Conservation (phyloP, 2,329 filamentous ascomycete species). For the Pseudogymnoascus verrucosus region DNA sequence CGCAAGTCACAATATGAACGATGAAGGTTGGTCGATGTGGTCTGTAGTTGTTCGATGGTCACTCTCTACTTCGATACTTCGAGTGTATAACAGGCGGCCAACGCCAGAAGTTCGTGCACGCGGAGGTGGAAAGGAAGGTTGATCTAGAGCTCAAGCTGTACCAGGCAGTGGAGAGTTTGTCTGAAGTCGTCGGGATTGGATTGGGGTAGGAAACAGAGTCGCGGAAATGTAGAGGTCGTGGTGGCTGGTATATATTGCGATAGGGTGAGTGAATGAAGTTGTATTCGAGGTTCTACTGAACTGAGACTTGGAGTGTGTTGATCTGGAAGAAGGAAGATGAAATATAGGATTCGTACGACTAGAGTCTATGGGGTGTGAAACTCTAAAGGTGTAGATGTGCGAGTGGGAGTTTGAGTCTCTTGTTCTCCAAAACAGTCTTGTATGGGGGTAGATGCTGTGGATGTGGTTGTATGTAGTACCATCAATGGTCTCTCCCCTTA, state of each 20-base stretch:
- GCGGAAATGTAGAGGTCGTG: not conserved
- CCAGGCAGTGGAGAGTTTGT: not conserved
- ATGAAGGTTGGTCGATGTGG: not conserved
- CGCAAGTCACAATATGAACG: not conserved
- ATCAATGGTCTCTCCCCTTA: slow-evolving; percentile 3
- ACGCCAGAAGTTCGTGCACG: not conserved
- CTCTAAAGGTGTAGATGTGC: not conserved
- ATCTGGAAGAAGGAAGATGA: not conserved
- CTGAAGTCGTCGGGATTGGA: not conserved
- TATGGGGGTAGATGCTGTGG: not conserved
- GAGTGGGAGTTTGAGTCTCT: slow-evolving; percentile 1
- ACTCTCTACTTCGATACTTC: not conserved
- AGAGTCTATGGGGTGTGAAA: not conserved
- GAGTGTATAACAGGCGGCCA: not conserved
- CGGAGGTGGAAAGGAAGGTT: not conserved
- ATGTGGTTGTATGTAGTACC: not conserved
- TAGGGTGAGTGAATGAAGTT: not conserved
- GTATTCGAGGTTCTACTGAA: not conserved
- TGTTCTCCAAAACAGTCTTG: not conserved
- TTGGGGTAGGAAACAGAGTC: not conserved
- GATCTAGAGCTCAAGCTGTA: not conserved
- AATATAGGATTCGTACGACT: not conserved
- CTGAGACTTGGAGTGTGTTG: not conserved
- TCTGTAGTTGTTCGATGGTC: not conserved
- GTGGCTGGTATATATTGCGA: not conserved